Evolutionary conservation across 352 stramenopile species (phyloP), one percentile per base, ranked within the genome.

Genomic region (Phytophthora hybrid): DNA sequence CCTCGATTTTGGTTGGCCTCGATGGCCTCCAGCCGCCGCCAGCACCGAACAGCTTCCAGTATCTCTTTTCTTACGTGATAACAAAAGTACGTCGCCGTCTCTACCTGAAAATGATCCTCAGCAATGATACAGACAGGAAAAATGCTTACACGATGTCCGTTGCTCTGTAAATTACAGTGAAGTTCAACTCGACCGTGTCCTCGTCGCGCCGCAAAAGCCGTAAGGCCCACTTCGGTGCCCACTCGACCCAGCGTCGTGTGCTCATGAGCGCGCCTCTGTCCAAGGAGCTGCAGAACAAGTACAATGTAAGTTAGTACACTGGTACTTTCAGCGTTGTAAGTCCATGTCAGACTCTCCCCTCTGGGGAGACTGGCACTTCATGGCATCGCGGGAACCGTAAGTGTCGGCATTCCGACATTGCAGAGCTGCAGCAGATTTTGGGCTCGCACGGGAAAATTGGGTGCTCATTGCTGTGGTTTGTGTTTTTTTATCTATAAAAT

Each of bases 271-370:
- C 97, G 64, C 94, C 94, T 78, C 88, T 99, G 69, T 99, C 93
- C 73, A 99, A 99, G 96, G 98, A 99, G 84, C 88, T 99, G 63
- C 97, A 99, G 89, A 97, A 97, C 77, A 98, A 99, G 94, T 98
- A 99, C 88, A 98, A 99, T 91, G 98, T 98, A 96, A 97, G 91
- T 97, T 92, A 93, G 84, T 93, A 82, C 87, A 90, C 83, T 89
- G 83, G 69, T 87, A 92, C 85, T 94, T 92, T 92, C 83, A 91
- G 82, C 84, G 87, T 29, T 89, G 74, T 96, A 96, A 96, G 89
- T 84, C 89, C 89, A 96, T 94, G 89, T 96, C 89, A 89, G 89
- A 83, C 34, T 32, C 67, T 65, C 13, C 23, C 55, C 21, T 47
- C n/a, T 8, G 57, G 44, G 11, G 41, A 63, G n/a, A 60, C 89